Base-by-base conservation (phyloP, 345 rosid species). In the Anacardium occidentale region DNA sequence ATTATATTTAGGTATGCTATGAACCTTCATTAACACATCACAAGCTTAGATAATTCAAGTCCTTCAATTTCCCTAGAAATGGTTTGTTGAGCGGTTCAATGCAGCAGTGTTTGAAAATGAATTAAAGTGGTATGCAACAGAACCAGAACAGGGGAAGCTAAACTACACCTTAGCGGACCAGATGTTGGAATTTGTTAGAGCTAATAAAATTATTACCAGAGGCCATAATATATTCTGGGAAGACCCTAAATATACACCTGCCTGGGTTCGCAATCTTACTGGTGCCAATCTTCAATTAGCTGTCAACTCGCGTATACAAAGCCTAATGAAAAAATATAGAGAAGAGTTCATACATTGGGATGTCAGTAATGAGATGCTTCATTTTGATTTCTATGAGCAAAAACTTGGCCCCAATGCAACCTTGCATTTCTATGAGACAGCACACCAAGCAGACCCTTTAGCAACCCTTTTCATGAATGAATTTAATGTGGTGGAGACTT, bases 211-310 rank as follows among this genome's bases (percentile, higher is more conserved):
- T 58, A 45, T 74, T 20, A 90, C 85, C 53, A 85, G 98, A 76
- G 98, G 98, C 37, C 96, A 94, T 82, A 91, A 90, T 74, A 90
- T 91, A 52, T 94, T 91, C 85, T 91, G 98, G 96, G 98, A 94
- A 78, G 88, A 90, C 66, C 98, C 96, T 0, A 81, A 55, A 29
- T 94, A 87, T 85, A 85, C 79, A 0, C 97, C 97, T 0, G 51
- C 34, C 1, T 91, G 97, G 97, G 93, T 90, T 37, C 83, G 32
- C 4, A 78, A 80, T 44, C 89, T 89, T 20, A 40, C 83, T 10
- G 81, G 84, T 2, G 17, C 62, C 3, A 82, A 75, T 32, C 86
- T 91, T n/a, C 75, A 79, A 71, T 78, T 64, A 3, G 97, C 95
- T 0, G 97, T 90, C 18, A 75, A 75, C 54, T 72, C 79, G 2